Conservation (phyloP, 768 basidiomycete species). For the Xanthoconium purpureum region DNA sequence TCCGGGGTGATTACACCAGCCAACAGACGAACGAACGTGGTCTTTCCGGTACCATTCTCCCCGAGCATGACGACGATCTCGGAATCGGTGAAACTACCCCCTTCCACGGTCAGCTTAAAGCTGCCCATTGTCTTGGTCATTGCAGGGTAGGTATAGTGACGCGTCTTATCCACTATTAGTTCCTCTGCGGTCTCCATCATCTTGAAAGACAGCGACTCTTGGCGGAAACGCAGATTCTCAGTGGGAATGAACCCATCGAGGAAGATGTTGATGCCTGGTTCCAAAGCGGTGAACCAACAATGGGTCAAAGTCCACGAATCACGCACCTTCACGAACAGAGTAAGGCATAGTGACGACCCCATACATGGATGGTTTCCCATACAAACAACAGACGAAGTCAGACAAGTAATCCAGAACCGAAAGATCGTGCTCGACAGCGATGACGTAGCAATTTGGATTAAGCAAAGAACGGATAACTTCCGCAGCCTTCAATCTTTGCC, state of each 20-base stretch:
- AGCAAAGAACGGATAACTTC: constrained; percentile 90
- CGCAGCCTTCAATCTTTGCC: constrained; percentile 91
- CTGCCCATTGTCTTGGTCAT: constrained; percentile 96
- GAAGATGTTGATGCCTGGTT: constrained; percentile 96
- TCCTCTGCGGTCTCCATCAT: constrained; percentile 98
- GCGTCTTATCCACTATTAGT: constrained; percentile 77
- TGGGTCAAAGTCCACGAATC: background rate
- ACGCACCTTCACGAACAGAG: constrained; percentile 91
- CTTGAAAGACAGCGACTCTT: constrained; percentile 94
- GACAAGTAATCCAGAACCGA: constrained; percentile 98
- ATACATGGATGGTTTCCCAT: constrained; percentile 96
- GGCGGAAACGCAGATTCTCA: constrained; percentile 96
- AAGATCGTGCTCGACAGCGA: constrained; percentile 98
- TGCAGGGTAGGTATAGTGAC: constrained; percentile 85
- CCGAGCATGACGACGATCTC: constrained; percentile 99
- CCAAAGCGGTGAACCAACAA: background rate
- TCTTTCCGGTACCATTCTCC: constrained; percentile 99
- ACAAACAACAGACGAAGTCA: constrained; percentile 96
- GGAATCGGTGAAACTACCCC: constrained; percentile 93
- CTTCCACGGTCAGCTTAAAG: constrained; percentile 94
- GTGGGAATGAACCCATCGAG: constrained; percentile 98
- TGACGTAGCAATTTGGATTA: constrained; percentile 82
- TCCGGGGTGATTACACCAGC: constrained; percentile 88
- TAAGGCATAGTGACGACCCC: constrained; percentile 99
- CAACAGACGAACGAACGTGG: constrained; percentile 93